phyloP scores from a whole-genome alignment of 257 asterid genomes.

The Petunia secreta region DNA sequence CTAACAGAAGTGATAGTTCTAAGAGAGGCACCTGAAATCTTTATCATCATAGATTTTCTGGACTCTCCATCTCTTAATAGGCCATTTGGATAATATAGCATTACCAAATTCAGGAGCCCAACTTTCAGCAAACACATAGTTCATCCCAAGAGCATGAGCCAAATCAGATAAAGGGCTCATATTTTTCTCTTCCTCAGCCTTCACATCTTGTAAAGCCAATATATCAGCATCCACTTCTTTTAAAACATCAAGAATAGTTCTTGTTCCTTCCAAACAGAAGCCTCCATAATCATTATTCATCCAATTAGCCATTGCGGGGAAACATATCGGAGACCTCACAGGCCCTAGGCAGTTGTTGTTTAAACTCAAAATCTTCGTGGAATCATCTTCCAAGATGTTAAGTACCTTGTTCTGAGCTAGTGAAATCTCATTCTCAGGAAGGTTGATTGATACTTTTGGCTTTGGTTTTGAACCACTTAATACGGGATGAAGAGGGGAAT shows the following conservation, averaged over 20 bases:
- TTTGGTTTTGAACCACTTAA: slow-evolving; percentile 40
- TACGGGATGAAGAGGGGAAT: slow-evolving; percentile 59
- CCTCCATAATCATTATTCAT: slow-evolving; percentile 35
- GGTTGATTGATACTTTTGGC: slow-evolving; percentile 72
- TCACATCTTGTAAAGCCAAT: slow-evolving; percentile 85
- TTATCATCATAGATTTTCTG: slow-evolving; percentile 78
- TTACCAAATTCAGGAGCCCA: slow-evolving; percentile 99
- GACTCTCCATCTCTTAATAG: slow-evolving; percentile 76
- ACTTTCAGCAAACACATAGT: slow-evolving; percentile 89
- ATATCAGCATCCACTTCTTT: slow-evolving; percentile 88
- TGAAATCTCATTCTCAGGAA: slow-evolving; percentile 82
- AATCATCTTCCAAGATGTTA: slow-evolving; percentile 41
- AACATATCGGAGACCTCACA: slow-evolving; percentile 82
- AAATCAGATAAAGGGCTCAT: slow-evolving; percentile 87
- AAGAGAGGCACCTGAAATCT: slow-evolving; percentile 68
- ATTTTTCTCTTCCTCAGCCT: slow-evolving; percentile 82
- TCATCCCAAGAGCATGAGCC: slow-evolving; percentile 86
- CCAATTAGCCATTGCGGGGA: slow-evolving; percentile 61
- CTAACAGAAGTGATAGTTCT: background rate
- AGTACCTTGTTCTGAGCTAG: slow-evolving; percentile 56
- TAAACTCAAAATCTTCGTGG: slow-evolving; percentile 32
- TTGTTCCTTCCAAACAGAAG: slow-evolving; percentile 43
- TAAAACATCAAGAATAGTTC: slow-evolving; percentile 63
- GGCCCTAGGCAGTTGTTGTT: slow-evolving; percentile 41
- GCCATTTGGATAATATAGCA: slow-evolving; percentile 87